Base-by-base conservation (phyloP, 2,329 filamentous ascomycete species). In the Venturia aucupariae region DNA sequence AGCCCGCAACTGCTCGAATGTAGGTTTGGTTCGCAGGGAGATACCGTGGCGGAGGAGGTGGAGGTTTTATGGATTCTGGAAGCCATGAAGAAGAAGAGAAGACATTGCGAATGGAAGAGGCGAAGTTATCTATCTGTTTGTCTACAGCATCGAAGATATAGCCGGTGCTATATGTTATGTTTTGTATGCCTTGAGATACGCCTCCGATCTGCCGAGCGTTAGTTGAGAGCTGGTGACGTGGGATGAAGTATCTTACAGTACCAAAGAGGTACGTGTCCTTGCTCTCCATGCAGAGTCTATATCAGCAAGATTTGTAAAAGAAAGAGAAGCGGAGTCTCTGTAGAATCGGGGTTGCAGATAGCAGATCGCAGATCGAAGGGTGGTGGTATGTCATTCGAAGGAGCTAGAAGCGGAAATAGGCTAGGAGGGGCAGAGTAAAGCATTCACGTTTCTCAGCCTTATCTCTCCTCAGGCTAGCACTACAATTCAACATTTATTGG, bases 211-310 rank as follows among this genome's bases (percentile, higher is more conserved):
- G 63, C 62, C 27, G 44, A 39, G 60, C 51, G 60, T 60, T 38
- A 51, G 64, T 41, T 68, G 32, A 67, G 70, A 24, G 22, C 32
- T 17, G 17, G 35, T 32, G 19, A 32, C 65, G 64, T 24, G 27
- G 41, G 60, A 41, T 24, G 46, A 19, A 54, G 46, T 42, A n/a
- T 62, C 87, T 80, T 78, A 92, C 89, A 73, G 89, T 81, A 76
- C 91, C 88, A 68, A 91, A 78, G 72, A 92, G 88, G 71, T 89
- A 86, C 77, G 90, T 86, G 73, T 91, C 89, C 74, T 92, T 88
- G 73, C 84, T 86, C 69, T 89, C 88, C 90, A 93, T 93, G 69
- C 30, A 66, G 57, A 57, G 3, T 27, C 19, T 60, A 38, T 22
- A 6, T n/a, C n/a, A n/a, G 69, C 30, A 66, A 42, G 46, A 11